Base-by-base conservation (phyloP, 495 filamentous ascomycete species). In the Hamigera avellanea region DNA sequence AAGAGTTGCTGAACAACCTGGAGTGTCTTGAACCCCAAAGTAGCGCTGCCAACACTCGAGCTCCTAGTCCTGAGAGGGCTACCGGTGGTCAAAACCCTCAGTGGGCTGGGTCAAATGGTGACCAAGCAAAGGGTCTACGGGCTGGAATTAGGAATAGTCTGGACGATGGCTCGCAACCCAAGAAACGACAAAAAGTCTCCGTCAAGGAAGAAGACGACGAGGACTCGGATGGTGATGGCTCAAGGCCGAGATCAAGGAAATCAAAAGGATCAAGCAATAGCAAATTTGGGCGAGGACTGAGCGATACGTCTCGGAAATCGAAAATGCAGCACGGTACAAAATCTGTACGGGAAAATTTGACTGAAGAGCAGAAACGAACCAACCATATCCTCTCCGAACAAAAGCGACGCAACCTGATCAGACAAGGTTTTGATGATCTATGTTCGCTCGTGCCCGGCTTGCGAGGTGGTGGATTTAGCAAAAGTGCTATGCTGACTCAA, bases 331-430 rank as follows among this genome's bases (percentile, higher is more conserved):
- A 50, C 25, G 49, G 47, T 17, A 43, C 49, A 32, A 84, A 79
- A 54, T 19, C 61, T 2, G 53, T 67, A 1, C 73, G 86, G 15
- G 80, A 86, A 53, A 89, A 89, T 45, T 67, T 95, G 18, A 79
- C 79, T 0, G 83, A 87, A 41, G 79, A 81, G 37, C 80, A 94
- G 53, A 93, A 91, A 59, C 66, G 85, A 27, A 76, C 76, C 42
- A 93, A 94, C 42, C 87, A 95, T 53, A 93, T 93, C 46, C 67
- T 74, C 34, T 93, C 86, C 25, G 87, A 95, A 55, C 81, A 91
- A 56, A 88, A 87, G 53, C 75, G 87, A 29, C 71, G 87, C 35
- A 78, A 80, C 19, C 59, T 81, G 14, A 93, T 93, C 46, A 73
- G 81, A 47, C 66, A 81, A 42, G 82, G 81, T 0, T 94, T 85